These are phyloP conservation scores for Neonectria coccinea DNA, from an alignment of 2,329 filamentous ascomycete genomes.

Conservation along the genomic window DNA sequence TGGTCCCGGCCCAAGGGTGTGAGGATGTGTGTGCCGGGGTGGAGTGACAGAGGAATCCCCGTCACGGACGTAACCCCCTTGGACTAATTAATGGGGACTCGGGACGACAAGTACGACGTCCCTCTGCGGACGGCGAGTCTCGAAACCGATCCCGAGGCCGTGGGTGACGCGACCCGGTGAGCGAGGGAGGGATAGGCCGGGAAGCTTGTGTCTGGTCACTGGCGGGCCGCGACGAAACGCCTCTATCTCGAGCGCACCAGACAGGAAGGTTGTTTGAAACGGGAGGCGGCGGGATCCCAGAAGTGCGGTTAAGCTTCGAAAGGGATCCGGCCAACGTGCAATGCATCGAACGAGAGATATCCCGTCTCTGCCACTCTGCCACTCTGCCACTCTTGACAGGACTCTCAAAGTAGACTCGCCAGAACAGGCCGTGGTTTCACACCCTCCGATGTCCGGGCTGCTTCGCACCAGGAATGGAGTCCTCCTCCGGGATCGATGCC, in stretches of 20 bases:
- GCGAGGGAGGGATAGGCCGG: not conserved
- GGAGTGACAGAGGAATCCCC: not conserved
- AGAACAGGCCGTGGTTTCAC: slow-evolving; percentile 34
- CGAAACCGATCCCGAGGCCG: not conserved
- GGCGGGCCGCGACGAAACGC: not conserved
- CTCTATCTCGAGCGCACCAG: not conserved
- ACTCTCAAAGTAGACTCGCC: not conserved
- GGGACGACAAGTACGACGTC: not conserved
- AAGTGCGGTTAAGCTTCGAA: not conserved
- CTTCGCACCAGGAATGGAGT: slow-evolving; percentile 13
- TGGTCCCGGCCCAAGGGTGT: not conserved
- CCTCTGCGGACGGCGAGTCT: not conserved
- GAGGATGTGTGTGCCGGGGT: not conserved
- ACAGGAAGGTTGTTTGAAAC: not conserved
- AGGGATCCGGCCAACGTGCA: not conserved
- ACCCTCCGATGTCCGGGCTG: slow-evolving; percentile 7
- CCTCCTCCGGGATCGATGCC: slow-evolving; percentile 15
- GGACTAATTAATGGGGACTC: not conserved
- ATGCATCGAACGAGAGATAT: not conserved
- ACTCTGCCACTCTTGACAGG: not conserved
- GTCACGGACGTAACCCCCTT: not conserved
- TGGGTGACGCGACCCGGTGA: not conserved
- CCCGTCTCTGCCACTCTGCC: not conserved
- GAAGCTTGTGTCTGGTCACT: not conserved
- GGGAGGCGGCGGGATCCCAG: not conserved